Evolutionary conservation across 306 rosid genomes (phyloP).

Genomic region (Casuarina glauca): DNA sequence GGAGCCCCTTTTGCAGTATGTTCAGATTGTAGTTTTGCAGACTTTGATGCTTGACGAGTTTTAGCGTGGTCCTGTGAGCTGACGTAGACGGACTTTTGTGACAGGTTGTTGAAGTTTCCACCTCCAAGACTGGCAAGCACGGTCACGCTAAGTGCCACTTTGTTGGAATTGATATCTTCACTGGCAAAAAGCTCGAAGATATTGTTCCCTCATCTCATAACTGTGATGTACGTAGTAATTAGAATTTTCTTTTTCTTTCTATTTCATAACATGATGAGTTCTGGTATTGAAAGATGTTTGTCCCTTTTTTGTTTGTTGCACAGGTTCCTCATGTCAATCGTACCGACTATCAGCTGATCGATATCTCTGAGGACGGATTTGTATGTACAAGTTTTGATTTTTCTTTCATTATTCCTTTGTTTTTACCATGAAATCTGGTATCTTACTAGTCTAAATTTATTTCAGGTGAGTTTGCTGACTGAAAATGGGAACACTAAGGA

Average conservation of each 20-base stretch:
- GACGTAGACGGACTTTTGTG: not conserved
- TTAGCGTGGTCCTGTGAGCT: not conserved
- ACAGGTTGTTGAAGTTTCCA: constrained; percentile 35
- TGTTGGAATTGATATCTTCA: constrained; percentile 73
- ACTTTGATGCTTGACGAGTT: too few relatives aligned
- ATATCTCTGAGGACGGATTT: constrained; percentile 54
- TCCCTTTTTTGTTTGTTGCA: not conserved
- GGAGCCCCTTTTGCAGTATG: not conserved
- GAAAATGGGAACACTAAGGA: constrained; percentile 72
- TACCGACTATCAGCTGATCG: constrained; percentile 51
- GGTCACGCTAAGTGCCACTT: constrained; percentile 72
- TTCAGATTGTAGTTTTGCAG: too few relatives aligned
- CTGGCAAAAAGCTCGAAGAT: constrained; percentile 67
- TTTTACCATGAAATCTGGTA: not conserved
- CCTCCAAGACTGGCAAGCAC: constrained; percentile 58
- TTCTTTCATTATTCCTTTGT: not conserved
- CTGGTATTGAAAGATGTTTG: not conserved
- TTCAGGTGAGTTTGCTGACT: constrained; percentile 63
- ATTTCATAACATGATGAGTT: not conserved
- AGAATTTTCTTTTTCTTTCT: not conserved
- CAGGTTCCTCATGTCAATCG: constrained; percentile 84
- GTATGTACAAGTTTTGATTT: constrained; percentile 34
- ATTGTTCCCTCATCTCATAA: constrained; percentile 78
- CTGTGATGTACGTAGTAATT: constrained; percentile 55
- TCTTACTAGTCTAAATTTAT: not conserved